A percentile compares a stretch with the other conserved stretches of the same genome.
These are phyloP conservation scores for Graphilbum ipis-grandicollis DNA, from an alignment of 2,329 filamentous ascomycete species.

Conservation along the genomic window DNA sequence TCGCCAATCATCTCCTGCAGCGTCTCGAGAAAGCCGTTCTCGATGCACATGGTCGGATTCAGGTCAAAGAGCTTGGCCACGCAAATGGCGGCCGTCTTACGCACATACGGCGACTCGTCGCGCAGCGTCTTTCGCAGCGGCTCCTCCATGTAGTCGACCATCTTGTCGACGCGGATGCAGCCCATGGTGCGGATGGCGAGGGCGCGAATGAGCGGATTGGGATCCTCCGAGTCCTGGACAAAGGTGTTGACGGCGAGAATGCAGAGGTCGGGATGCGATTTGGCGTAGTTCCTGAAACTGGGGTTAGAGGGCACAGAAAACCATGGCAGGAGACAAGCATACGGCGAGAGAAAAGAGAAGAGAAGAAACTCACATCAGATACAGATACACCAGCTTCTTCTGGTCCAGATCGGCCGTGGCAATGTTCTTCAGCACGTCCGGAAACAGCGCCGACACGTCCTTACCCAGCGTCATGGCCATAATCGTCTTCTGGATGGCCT, in stretches of 20 bases:
- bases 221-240: slow-evolving; percentile 96
- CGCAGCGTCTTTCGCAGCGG: slow-evolving; percentile 86
- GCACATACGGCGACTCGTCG: slow-evolving; percentile 95
- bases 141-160: slow-evolving; percentile 99
- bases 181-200: slow-evolving; percentile 97
- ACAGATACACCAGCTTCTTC: slow-evolving; percentile 98
- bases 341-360: not conserved
- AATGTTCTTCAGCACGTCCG: slow-evolving; percentile 97
- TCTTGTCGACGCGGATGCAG: slow-evolving; percentile 95
- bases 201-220: slow-evolving; percentile 86
- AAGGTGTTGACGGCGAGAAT: slow-evolving; percentile 99
- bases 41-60: slow-evolving; percentile 79
- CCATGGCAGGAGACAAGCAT: not conserved
- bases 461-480: slow-evolving; percentile 99
- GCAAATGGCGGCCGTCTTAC: slow-evolving; percentile 94
- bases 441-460: slow-evolving; percentile 92
- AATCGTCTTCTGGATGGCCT: slow-evolving; percentile 98
- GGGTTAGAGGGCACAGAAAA: not conserved
- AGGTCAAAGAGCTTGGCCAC: slow-evolving; percentile 96
- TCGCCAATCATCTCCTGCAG: slow-evolving; percentile 94
- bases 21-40: slow-evolving; percentile 89
- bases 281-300: slow-evolving; percentile 77
- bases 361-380: slow-evolving; percentile 58
- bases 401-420: slow-evolving; percentile 88
- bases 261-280: slow-evolving; percentile 94